Conservation (phyloP, 805 yeast species). For the Hermanozyma aechmeae region DNA sequence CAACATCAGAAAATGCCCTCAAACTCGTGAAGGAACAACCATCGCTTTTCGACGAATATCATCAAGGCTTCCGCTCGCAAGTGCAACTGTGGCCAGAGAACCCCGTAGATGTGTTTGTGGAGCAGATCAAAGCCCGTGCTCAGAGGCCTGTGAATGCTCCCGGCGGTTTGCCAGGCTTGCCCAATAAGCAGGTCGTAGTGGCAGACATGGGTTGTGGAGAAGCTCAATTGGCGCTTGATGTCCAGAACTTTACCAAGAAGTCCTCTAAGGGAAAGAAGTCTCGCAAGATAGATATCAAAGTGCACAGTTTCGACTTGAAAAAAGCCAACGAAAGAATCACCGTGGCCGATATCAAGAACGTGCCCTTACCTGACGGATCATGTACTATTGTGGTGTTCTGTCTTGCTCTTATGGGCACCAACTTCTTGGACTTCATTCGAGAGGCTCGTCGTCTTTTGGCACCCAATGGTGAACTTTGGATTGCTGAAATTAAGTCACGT, state of each 20-base stretch:
- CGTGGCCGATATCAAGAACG: constrained; percentile 92
- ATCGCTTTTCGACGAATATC: constrained; percentile 84
- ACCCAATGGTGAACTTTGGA: constrained; percentile 94
- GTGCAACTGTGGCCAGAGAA: constrained; percentile 98
- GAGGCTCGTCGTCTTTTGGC: constrained; percentile 84
- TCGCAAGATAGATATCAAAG: constrained; percentile 40
- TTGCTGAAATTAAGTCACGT: constrained; percentile 92
- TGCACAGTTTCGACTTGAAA: constrained; percentile 87
- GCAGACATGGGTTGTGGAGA: constrained; percentile 99
- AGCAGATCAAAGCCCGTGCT: constrained; percentile 49
- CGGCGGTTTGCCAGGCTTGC: constrained; percentile 83
- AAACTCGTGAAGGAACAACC: constrained; percentile 73
- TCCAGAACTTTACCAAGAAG: constrained; percentile 38
- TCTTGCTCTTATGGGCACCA: constrained; percentile 94
- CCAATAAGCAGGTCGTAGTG: constrained; percentile 57
- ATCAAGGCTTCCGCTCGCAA: constrained; percentile 89
- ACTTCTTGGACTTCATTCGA: constrained; percentile 80
- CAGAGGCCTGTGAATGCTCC: constrained; percentile 82
- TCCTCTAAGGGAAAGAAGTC: constrained; percentile 20
- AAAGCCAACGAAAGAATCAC: constrained; percentile 84
- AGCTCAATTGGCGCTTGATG: constrained; percentile 73
- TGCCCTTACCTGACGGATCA: constrained; percentile 72
- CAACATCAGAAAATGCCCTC: constrained; percentile 68
- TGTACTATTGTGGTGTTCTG: constrained; percentile 90
- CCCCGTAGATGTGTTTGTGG: constrained; percentile 87